Evolutionary conservation across 78 protist genomes (phyloP), one percentile per base, ranked within the genome.

Genomic region (Acrasis kona): DNA sequence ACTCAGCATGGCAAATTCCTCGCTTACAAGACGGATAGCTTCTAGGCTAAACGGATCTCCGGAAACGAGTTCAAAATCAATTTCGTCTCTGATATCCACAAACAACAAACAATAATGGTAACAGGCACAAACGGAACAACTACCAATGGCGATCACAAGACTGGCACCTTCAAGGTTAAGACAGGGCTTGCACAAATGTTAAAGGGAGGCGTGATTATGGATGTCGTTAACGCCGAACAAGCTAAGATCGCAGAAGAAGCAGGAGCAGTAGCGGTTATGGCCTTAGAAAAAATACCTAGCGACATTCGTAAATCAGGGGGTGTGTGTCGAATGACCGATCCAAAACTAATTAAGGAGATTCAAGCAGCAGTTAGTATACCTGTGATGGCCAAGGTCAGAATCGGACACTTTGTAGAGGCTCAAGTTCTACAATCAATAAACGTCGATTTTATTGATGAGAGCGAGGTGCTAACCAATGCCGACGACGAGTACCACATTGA

Each of bases 331-430:
- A 95, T 95, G 98, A 72, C 87, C 3, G 95, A 91, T 74, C 96
- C 96, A 30, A 1, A 36, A 76, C 81, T 92, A 92, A 87, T 95
- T 67, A 81, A 80, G 72, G 96, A 70, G 12, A 91, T 95, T 81
- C 71, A 79, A 89, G 83, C 39, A 30, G 92, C 94, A 0, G 94
- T 91, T 19, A 90, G 92, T 39, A 85, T 91, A 30, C 95, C 97
- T 7, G 95, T 91, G 9, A 91, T 94, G 97, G 97, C 97, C 40
- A 91, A 94, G 85, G 85, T 50, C 72, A 82, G 98, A 37, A 92
- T 95, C 27, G 98, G 98, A 4, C 96, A 95, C 79, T 88, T 88
- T 66, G 98, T 86, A 50, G 98, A 95, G 85, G 96, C 96, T 5
- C 88, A 70, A 57, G 88, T 95, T 30, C 84, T 95, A 6, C 79